phyloP scores from a whole-genome alignment of 768 basidiomycete genomes.

The Kwoniella newhampshirensis region DNA sequence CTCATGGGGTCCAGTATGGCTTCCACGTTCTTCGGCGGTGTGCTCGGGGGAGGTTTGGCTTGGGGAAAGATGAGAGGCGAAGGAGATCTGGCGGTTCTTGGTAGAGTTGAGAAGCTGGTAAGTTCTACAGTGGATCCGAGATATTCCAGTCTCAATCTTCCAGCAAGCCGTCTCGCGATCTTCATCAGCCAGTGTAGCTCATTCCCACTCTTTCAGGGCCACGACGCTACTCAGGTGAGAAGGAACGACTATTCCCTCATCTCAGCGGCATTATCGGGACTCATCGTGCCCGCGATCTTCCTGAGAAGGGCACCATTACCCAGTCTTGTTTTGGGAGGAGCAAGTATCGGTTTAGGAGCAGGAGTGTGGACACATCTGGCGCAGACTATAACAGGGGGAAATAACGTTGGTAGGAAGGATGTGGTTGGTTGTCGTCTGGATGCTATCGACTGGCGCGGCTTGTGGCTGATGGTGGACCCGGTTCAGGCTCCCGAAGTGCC shows the following conservation, averaged over 20 bases:
- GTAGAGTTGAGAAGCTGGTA: constrained; percentile 39
- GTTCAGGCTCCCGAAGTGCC: neutral
- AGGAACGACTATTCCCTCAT: constrained; percentile 52
- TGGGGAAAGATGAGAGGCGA: constrained; percentile 31
- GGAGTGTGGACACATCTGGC: constrained; percentile 42
- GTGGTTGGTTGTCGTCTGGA: constrained; percentile 31
- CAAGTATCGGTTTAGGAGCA: constrained; percentile 41
- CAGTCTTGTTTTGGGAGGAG: constrained; percentile 45
- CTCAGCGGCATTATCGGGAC: constrained; percentile 34
- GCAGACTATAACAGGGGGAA: constrained; percentile 15
- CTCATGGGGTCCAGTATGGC: constrained; percentile 30
- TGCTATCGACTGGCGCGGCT: too few relatives aligned
- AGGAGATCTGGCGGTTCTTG: constrained; percentile 31
- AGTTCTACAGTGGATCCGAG: neutral
- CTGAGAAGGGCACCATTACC: constrained; percentile 45
- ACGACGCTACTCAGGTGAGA: constrained; percentile 37
- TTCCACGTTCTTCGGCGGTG: constrained; percentile 30
- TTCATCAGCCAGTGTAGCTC: neutral
- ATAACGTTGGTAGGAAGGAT: constrained; percentile 32
- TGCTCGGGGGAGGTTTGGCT: constrained; percentile 25
- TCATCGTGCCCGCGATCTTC: constrained; percentile 47
- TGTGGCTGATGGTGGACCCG: too few relatives aligned
- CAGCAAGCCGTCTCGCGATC: neutral
- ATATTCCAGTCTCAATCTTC: neutral
- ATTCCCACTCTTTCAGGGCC: constrained; percentile 14